phyloP scores from a whole-genome alignment of 2,329 filamentous ascomycete genomes.

The Colletotrichum theobromicola region DNA sequence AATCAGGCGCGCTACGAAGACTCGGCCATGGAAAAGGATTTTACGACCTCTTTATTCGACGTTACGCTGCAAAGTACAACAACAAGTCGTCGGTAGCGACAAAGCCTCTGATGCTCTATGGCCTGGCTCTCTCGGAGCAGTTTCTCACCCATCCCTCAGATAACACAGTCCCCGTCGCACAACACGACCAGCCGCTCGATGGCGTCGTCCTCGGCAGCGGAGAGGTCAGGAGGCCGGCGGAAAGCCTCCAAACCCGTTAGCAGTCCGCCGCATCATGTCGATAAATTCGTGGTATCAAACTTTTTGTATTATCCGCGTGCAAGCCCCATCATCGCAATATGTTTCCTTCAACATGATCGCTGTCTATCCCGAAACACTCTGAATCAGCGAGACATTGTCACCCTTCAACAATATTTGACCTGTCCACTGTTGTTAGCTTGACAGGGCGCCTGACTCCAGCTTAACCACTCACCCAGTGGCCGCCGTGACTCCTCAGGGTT shows the following conservation, averaged over 20 bases:
- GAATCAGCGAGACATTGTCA: conserved; percentile 86
- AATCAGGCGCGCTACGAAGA: conserved; percentile 65
- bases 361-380: conserved; percentile 67
- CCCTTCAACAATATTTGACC: conserved; percentile 88
- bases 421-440: conserved; percentile 40
- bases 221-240: conserved; percentile 47
- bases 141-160: conserved; percentile 65
- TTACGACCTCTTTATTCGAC: conserved; percentile 91
- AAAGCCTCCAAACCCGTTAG: conserved; percentile 26
- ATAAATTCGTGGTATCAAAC: conserved; percentile 18
- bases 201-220: conserved; percentile 78
- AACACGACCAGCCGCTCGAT: conserved; percentile 81
- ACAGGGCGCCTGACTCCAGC: neutral
- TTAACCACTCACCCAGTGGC: conserved; percentile 68
- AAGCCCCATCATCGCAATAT: neutral
- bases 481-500: conserved; percentile 78
- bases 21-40: conserved; percentile 96
- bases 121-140: conserved; percentile 86
- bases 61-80: conserved; percentile 60
- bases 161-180: conserved; percentile 74
- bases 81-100: conserved; percentile 16
- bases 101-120: conserved; percentile 63
- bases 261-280: conserved; percentile 50
- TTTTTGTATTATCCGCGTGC: conserved; percentile 4
- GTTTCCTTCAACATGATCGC: conserved; percentile 53